Evolutionary conservation across 352 stramenopile species (phyloP).

Genomic region (Pelagophyceae sp.): DNA sequence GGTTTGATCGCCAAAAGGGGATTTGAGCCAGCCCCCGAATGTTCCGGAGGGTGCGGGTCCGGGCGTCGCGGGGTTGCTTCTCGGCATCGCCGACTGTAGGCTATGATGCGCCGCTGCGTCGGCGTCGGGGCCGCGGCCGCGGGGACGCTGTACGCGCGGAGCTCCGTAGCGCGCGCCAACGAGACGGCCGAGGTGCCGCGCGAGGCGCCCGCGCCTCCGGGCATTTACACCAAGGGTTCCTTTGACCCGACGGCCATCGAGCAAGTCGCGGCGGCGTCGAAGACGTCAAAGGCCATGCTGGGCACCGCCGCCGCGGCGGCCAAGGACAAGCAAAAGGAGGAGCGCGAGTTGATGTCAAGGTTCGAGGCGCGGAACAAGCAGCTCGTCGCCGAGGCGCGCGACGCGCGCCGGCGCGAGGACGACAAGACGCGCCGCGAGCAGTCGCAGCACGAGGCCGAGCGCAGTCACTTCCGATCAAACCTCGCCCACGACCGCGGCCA

Average conservation of each 20-base stretch:
- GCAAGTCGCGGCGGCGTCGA: constrained; percentile 56
- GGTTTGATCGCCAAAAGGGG: too few species aligned
- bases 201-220: constrained; percentile 62
- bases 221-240: constrained; percentile 71
- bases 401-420: background rate
- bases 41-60: too few species aligned
- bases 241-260: constrained; percentile 75
- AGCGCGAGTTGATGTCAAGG: background rate
- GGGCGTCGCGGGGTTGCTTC: too few species aligned
- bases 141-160: too few species aligned
- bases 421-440: constrained; percentile 30
- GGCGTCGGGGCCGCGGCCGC: too few species aligned
- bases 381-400: background rate
- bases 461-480: constrained; percentile 71
- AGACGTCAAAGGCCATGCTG: background rate
- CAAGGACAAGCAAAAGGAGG: background rate
- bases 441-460: constrained; percentile 42
- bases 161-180: too few species aligned
- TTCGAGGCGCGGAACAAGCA: background rate
- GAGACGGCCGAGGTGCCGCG: constrained; percentile 50
- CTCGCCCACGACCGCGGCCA: constrained; percentile 35
- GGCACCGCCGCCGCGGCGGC: background rate
- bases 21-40: too few species aligned
- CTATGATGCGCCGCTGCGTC: too few species aligned
- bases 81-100: too few species aligned